Evolutionary conservation across 495 filamentous ascomycete species (phyloP).

Genomic region (Tuber melanosporum): DNA sequence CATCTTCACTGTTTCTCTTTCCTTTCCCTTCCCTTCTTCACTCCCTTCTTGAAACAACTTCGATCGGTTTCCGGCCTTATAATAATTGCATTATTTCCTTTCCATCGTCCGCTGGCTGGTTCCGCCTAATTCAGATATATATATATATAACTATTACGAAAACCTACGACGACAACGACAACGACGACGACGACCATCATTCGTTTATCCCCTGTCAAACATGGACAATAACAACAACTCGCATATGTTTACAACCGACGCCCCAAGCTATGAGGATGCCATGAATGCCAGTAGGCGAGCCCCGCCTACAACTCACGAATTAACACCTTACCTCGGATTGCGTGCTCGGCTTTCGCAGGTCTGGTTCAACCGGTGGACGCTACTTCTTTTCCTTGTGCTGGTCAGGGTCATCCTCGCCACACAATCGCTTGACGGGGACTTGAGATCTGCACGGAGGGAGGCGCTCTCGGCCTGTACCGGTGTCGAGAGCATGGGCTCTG

Average conservation of each 20-base stretch:
- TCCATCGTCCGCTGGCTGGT: background rate
- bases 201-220: background rate
- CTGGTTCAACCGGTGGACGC: conserved; percentile 96
- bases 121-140: background rate
- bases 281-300: conserved; percentile 29
- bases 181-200: background rate
- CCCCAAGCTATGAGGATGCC: conserved; percentile 37
- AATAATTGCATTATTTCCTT: background rate
- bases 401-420: conserved; percentile 71
- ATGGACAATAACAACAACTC: conserved; percentile 6
- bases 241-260: conserved; percentile 15
- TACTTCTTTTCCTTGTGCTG: conserved; percentile 78
- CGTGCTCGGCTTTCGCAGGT: conserved; percentile 84
- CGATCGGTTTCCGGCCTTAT: background rate
- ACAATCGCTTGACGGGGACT: conserved; percentile 59
- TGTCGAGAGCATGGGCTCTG: conserved; percentile 89
- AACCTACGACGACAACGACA: background rate
- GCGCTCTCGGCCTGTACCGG: conserved; percentile 80
- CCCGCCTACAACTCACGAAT: conserved; percentile 51
- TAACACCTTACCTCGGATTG: conserved; percentile 90
- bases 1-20: conserved; percentile 14
- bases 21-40: conserved; percentile 13
- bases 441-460: conserved; percentile 67
- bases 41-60: conserved; percentile 14
- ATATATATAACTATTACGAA: background rate